These are phyloP conservation scores for Circinella umbellata DNA, from an alignment of 371 early-diverging fungal genomes.

Conservation along the genomic window DNA sequence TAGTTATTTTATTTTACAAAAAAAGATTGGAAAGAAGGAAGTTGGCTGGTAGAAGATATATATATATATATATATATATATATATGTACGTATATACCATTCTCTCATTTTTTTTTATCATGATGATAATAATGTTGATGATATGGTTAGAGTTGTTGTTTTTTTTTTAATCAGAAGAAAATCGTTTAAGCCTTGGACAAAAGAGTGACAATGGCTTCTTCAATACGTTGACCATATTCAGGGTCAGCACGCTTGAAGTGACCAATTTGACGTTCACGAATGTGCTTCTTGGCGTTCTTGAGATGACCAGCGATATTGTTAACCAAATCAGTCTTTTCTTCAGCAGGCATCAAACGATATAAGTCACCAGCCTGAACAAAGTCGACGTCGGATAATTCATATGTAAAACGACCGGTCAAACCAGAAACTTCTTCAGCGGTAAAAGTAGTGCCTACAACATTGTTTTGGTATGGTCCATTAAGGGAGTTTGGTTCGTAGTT, in stretches of 20 bases:
- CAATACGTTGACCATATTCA: constrained; percentile 75
- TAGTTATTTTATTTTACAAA: neutral
- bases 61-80: no score
- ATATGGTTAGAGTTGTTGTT: no score
- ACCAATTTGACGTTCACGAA: constrained; percentile 76
- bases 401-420: constrained; percentile 64
- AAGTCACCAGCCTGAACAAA: constrained; percentile 77
- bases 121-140: no score
- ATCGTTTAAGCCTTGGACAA: constrained; percentile 21
- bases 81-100: no score
- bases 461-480: constrained; percentile 61
- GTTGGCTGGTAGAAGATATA: no score
- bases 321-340: constrained; percentile 72
- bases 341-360: constrained; percentile 67
- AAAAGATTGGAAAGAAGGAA: neutral
- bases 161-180: neutral
- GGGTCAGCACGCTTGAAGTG: constrained; percentile 79
- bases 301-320: constrained; percentile 75
- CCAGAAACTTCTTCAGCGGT: constrained; percentile 51
- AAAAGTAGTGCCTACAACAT: constrained; percentile 48
- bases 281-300: constrained; percentile 72
- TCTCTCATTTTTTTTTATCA: no score
- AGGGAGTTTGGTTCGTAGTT: constrained; percentile 84
- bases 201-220: constrained; percentile 32
- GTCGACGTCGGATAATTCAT: constrained; percentile 67